These are phyloP conservation scores for Plantago coronopus DNA, from an alignment of 305 asterid species.

Conservation along the genomic window DNA sequence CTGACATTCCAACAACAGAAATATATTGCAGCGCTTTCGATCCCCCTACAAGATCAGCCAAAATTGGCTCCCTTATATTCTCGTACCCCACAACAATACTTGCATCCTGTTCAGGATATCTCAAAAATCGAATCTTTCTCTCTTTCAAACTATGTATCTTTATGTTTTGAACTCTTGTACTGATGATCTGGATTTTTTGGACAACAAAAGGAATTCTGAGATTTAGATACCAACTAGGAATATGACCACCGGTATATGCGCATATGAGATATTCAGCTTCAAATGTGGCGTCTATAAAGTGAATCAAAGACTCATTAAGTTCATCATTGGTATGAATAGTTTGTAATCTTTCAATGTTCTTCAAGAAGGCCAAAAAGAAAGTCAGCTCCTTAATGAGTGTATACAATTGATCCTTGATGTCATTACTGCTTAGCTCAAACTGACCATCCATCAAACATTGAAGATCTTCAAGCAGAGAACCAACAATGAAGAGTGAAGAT, in stretches of 20 bases:
- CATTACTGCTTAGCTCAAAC: neutral
- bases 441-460: neutral
- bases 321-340: neutral
- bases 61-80: neutral
- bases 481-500: conserved; percentile 7
- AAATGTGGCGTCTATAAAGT: conserved; percentile 13
- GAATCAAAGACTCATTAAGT: conserved; percentile 4
- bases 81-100: conserved; percentile 5
- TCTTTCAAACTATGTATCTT: neutral
- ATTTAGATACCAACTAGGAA: conserved; percentile 2
- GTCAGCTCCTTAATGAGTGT: conserved; percentile 13
- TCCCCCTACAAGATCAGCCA: conserved; percentile 18
- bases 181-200: neutral
- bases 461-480: conserved; percentile 10
- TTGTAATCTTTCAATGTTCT: neutral
- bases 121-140: neutral
- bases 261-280: conserved; percentile 25
- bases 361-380: neutral
- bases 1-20: conserved; percentile 29
- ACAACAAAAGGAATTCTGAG: conserved; percentile 1
- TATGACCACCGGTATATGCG: neutral
- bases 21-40: neutral
- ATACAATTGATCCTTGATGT: conserved; percentile 15
- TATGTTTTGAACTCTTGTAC: no score
- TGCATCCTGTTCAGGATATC: neutral